A percentile compares a stretch with the other conserved stretches of the same genome.
These are phyloP conservation scores for Aristolochia fimbriata DNA, from an alignment of 164 flowering plant species.

Conservation along the genomic window DNA sequence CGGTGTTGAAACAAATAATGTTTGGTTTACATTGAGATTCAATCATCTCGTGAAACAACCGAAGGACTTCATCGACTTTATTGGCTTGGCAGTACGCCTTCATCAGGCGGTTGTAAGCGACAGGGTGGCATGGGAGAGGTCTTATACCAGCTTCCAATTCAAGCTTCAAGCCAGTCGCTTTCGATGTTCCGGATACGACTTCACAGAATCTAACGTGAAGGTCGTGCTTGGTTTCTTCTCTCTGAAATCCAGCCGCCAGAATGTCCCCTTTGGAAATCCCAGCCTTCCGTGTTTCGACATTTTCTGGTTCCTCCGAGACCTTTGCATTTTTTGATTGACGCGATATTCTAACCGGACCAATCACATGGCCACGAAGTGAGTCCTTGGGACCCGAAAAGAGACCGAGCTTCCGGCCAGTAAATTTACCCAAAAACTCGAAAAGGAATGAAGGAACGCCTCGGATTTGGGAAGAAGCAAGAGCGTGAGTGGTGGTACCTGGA, in stretches of 20 bases:
- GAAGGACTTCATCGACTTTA: conserved; percentile 1
- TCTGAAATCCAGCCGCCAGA: neutral
- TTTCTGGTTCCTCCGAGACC: too few species aligned
- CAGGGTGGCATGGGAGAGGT: neutral
- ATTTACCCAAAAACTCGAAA: too few species aligned
- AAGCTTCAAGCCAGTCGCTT: neutral
- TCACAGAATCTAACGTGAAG: neutral
- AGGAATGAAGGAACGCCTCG: too few species aligned
- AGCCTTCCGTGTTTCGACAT: neutral
- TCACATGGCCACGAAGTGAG: too few species aligned
- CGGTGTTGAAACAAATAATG: neutral
- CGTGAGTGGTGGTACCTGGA: too few species aligned
- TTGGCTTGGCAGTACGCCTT: neutral
- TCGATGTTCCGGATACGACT: neutral
- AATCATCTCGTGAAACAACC: conserved; percentile 1
- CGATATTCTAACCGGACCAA: too few species aligned
- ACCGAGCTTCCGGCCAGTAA: too few species aligned
- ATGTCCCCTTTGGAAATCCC: neutral
- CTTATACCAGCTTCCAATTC: neutral
- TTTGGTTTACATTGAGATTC: neutral
- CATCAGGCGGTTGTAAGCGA: conserved; percentile 1
- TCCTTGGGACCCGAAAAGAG: too few species aligned
- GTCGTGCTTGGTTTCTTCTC: neutral
- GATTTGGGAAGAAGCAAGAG: too few species aligned
- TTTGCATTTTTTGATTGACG: too few species aligned